Evolutionary conservation across 2,329 filamentous ascomycete species (phyloP), one percentile per base, ranked within the genome.

Genomic region (Fusarium proliferatum): DNA sequence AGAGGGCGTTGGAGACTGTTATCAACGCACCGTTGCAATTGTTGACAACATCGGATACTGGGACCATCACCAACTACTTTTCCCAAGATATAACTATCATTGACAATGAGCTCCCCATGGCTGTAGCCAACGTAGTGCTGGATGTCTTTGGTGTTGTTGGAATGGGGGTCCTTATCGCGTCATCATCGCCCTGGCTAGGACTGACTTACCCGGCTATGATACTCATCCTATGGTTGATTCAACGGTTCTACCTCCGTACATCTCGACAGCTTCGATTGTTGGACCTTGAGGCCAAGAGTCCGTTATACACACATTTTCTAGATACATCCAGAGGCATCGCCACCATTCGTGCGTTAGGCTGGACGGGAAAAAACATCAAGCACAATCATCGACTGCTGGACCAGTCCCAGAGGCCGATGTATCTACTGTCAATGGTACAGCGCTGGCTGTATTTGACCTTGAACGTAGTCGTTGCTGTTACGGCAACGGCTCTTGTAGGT

Each of bases 41-140:
- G 64, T 84, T 86, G 67, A 81, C 82, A 2, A 78, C 64, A 1
- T 85, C 82, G 0, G 85, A 86, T 63, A 77, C 78, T 1, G 85
- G 85, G 4, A 72, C 80, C 6, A 78, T 84, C 26, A 82, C 81
- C 7, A 86, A 85, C 42, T 72, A 84, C 28, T 87, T 87, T 70
- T 84, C 82, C 0, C 85, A 86, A 66, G 85, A 87, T 45, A 76
- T 85, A 62, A 80, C 77, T 2, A 75, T 86, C 4, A 76, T 86
- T 8, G 84, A 86, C 33, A 76, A 76, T 6, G 81, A 84, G 55
- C 74, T 86, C 2, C 83, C 84, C 0, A 61, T 77, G 39, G 62
- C 80, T 0, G 56, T 84, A 6, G 67, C 80, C 4, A 83, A 84
- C 41, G 42, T 79, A 10, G 61, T 26, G 16, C 53, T 65, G 4